A percentile compares a stretch with the other conserved stretches of the same genome.
These are phyloP conservation scores for Funneliformis mosseae DNA, from an alignment of 192 early-diverging fungal genomes.

Conservation along the genomic window DNA sequence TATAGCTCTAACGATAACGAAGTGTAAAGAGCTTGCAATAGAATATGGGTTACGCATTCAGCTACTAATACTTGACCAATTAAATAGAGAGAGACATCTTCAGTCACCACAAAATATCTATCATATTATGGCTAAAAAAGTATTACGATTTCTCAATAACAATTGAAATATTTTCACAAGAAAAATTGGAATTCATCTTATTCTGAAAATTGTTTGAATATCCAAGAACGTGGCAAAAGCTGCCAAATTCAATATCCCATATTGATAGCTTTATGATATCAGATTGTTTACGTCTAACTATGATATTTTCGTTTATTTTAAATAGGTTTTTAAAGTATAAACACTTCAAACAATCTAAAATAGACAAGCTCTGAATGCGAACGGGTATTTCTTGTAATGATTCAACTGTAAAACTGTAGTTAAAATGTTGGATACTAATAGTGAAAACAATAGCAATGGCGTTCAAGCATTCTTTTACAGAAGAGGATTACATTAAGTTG, in stretches of 20 bases:
- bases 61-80: background rate
- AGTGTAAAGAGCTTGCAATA: background rate
- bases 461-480: background rate
- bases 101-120: background rate
- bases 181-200: background rate
- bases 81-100: background rate
- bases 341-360: background rate
- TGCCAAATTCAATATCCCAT: background rate
- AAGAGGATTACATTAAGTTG: background rate
- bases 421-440: background rate
- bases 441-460: background rate
- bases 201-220: background rate
- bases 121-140: too few relatives aligned
- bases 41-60: background rate
- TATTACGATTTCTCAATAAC: background rate
- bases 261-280: too few relatives aligned
- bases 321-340: too few relatives aligned
- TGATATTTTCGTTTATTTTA: too few relatives aligned
- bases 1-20: background rate
- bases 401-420: background rate
- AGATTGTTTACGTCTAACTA: too few relatives aligned
- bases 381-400: background rate
- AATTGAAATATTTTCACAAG: background rate
- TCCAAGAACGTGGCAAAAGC: background rate
- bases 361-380: background rate